These are phyloP conservation scores for Melampsora occidentalis DNA, from an alignment of 1,284 basidiomycete species.

Conservation along the genomic window DNA sequence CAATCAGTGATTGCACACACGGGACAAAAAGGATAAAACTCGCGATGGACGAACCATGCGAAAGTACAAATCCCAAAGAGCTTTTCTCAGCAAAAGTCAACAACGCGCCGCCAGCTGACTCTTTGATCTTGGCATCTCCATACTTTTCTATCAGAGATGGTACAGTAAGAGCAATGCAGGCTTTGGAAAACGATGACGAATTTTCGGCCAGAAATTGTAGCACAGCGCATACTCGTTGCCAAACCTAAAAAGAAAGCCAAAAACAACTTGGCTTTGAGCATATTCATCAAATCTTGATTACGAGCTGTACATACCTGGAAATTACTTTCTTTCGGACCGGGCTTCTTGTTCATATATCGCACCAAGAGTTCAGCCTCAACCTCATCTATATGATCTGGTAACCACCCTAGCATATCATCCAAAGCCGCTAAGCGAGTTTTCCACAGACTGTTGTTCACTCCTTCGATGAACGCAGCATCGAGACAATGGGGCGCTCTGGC, in stretches of 20 bases:
- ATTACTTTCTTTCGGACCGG: constrained; percentile 95
- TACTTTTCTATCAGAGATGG: constrained; percentile 90
- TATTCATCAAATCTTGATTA: background rate
- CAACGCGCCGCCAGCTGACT: constrained; percentile 87
- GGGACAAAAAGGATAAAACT: constrained; percentile 48
- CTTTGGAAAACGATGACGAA: constrained; percentile 77
- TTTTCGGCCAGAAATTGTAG: constrained; percentile 71
- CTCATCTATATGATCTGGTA: constrained; percentile 65
- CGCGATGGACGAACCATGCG: constrained; percentile 64
- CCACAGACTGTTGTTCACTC: constrained; percentile 84
- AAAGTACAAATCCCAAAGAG: constrained; percentile 87
- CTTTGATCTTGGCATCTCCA: constrained; percentile 95
- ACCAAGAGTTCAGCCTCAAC: constrained; percentile 87
- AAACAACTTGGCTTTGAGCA: background rate
- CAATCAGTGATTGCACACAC: background rate
- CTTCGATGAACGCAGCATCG: constrained; percentile 68
- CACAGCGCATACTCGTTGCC: constrained; percentile 76
- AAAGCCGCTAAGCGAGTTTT: constrained; percentile 83
- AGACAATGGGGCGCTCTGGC: constrained; percentile 71
- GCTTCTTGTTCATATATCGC: constrained; percentile 83
- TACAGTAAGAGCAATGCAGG: constrained; percentile 77
- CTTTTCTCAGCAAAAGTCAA: constrained; percentile 82
- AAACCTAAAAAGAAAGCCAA: constrained; percentile 64
- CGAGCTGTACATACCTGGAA: constrained; percentile 69
- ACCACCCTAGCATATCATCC: constrained; percentile 81